These are phyloP conservation scores for Eustoma russellianum DNA, from an alignment of 257 asterid genomes.

Conservation along the genomic window DNA sequence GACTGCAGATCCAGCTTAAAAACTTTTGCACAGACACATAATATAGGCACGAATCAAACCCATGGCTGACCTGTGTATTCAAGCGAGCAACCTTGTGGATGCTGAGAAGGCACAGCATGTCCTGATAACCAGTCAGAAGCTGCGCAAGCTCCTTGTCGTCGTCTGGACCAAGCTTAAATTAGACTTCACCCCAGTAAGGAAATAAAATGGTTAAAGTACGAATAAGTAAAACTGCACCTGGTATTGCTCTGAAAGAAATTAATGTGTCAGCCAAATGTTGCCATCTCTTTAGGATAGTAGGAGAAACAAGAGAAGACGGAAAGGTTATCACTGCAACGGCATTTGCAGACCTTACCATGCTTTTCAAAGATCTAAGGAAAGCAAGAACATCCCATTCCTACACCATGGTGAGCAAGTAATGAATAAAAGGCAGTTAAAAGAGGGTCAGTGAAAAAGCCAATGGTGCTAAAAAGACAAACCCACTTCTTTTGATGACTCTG, in stretches of 20 bases:
- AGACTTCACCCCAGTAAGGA: neutral
- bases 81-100: conserved; percentile 86
- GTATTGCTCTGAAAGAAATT: conserved; percentile 81
- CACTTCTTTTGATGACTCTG: conserved; percentile 7
- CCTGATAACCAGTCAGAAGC: conserved; percentile 93
- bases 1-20: too few species aligned
- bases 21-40: too few species aligned
- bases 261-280: conserved; percentile 96
- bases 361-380: conserved; percentile 67
- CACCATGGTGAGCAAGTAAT: neutral
- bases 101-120: conserved; percentile 91
- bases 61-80: conserved; percentile 63
- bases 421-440: too few species aligned
- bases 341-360: conserved; percentile 55
- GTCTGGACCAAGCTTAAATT: conserved; percentile 39
- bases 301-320: conserved; percentile 75
- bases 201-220: too few species aligned
- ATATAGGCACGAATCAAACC: too few species aligned
- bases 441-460: too few species aligned
- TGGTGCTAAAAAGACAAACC: too few species aligned
- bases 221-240: conserved; percentile 35
- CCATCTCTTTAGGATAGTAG: conserved; percentile 59
- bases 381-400: conserved; percentile 91
- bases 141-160: conserved; percentile 93
- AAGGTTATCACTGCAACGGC: conserved; percentile 84